Evolutionary conservation across 2,329 filamentous ascomycete genomes (phyloP).

Genomic region (Lachnellula arida): DNA sequence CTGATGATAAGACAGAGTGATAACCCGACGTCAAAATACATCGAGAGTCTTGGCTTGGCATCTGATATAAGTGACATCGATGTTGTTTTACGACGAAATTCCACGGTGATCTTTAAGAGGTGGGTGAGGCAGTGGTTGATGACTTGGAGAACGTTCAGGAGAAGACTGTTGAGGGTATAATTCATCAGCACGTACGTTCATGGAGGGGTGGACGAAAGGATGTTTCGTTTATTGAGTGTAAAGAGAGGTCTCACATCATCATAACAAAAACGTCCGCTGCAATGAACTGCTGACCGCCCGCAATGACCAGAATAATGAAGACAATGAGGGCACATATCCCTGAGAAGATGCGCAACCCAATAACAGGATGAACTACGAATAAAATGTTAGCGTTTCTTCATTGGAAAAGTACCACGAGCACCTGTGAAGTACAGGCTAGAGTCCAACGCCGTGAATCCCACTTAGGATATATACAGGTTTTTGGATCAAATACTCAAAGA

Average conservation of each 20-base stretch:
- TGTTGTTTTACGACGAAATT: slow-evolving; percentile 8
- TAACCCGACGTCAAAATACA: slow-evolving; percentile 10
- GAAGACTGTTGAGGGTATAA: background rate
- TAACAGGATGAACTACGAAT: background rate
- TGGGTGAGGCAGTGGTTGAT: slow-evolving; percentile 9
- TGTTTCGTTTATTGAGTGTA: background rate
- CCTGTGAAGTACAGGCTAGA: no score
- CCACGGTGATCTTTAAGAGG: slow-evolving; percentile 14
- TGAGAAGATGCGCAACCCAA: background rate
- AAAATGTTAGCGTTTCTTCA: no score
- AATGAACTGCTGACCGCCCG: background rate
- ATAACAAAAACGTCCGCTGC: slow-evolving; percentile 4
- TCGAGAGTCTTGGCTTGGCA: slow-evolving; percentile 3
- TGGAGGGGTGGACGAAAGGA: no score
- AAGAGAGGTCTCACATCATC: slow-evolving; percentile 1
- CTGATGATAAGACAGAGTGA: slow-evolving; percentile 7
- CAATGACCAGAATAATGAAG: background rate
- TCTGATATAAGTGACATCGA: background rate
- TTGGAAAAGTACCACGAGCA: no score
- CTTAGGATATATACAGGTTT: no score
- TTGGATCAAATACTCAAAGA: no score
- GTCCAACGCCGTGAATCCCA: no score
- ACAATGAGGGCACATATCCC: background rate
- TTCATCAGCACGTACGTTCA: background rate
- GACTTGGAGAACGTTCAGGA: slow-evolving; percentile 9